phyloP scores from a whole-genome alignment of 805 yeast genomes.

The Hanseniaspora occidentalis region DNA sequence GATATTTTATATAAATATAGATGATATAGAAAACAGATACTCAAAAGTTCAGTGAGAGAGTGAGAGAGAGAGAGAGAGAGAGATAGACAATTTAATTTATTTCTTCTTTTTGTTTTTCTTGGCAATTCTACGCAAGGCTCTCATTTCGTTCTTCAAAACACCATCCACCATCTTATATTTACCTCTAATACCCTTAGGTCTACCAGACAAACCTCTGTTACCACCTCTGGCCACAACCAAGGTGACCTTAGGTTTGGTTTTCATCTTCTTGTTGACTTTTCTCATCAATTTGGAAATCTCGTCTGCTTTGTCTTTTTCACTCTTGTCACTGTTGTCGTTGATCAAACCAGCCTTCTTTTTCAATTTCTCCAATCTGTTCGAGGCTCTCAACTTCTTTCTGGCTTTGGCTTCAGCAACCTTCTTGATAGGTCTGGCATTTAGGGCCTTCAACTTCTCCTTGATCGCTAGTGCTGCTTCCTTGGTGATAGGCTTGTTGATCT shows the following conservation, averaged over 20 bases:
- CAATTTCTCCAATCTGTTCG: constrained; percentile 72
- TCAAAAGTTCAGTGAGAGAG: not conserved
- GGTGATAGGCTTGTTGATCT: constrained; percentile 81
- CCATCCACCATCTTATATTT: constrained; percentile 99
- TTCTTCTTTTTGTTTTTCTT: constrained; percentile 55
- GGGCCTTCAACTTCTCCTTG: constrained; percentile 59
- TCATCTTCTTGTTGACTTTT: constrained; percentile 61
- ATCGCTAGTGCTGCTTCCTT: constrained; percentile 82
- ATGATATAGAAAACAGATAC: not conserved
- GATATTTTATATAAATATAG: too few relatives aligned
- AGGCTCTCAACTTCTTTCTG: constrained; percentile 88
- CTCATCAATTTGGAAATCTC: constrained; percentile 81
- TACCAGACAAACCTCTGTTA: constrained; percentile 79
- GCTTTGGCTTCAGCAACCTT: constrained; percentile 98
- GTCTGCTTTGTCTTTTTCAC: constrained; percentile 90
- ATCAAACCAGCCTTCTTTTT: constrained; percentile 88
- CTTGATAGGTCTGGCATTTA: constrained; percentile 96
- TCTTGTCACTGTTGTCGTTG: constrained; percentile 74
- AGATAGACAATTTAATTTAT: not conserved
- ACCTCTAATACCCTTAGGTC: constrained; percentile 96
- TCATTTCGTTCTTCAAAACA: constrained; percentile 90
- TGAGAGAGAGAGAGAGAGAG: not conserved
- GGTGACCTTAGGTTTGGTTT: constrained; percentile 68
- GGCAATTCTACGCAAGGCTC: constrained; percentile 82
- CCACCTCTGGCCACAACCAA: constrained; percentile 79